phyloP scores from a whole-genome alignment of 2,329 filamentous ascomycete species.

The Fusarium tjaetaba region DNA sequence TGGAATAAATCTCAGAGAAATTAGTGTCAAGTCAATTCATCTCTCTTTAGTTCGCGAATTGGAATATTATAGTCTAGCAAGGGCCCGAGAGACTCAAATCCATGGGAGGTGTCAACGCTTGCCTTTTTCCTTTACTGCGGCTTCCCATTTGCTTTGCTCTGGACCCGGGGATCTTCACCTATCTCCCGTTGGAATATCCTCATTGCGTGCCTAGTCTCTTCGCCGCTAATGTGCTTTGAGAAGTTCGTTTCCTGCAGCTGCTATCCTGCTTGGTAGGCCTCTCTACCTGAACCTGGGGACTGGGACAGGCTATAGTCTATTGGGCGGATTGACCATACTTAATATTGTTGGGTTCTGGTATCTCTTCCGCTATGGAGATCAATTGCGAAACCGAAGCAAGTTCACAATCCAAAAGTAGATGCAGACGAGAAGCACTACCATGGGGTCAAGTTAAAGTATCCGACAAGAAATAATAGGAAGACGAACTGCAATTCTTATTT shows the following conservation, averaged over 20 bases:
- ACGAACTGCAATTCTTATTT: neutral
- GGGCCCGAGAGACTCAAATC: neutral
- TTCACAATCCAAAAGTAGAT: neutral
- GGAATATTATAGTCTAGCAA: too few relatives aligned
- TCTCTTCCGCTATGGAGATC: neutral
- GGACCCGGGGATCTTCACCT: neutral
- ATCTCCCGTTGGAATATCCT: neutral
- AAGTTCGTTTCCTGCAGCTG: neutral
- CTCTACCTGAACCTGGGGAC: neutral
- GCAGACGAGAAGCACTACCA: neutral
- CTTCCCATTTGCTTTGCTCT: neutral
- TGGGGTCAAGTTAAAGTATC: accelerated
- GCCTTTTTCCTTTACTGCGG: neutral
- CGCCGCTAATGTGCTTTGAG: neutral
- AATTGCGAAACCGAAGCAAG: neutral
- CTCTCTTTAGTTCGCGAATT: too few relatives aligned
- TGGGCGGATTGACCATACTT: neutral
- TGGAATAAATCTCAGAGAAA: too few relatives aligned
- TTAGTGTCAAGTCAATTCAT: too few relatives aligned
- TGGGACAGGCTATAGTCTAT: neutral
- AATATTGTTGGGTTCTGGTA: neutral
- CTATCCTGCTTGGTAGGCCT: neutral
- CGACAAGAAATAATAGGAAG: accelerated
- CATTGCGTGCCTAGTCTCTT: neutral
- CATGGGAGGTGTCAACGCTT: neutral